Evolutionary conservation across 495 filamentous ascomycete species (phyloP).

Genomic region (Aspergillus cavernicola): DNA sequence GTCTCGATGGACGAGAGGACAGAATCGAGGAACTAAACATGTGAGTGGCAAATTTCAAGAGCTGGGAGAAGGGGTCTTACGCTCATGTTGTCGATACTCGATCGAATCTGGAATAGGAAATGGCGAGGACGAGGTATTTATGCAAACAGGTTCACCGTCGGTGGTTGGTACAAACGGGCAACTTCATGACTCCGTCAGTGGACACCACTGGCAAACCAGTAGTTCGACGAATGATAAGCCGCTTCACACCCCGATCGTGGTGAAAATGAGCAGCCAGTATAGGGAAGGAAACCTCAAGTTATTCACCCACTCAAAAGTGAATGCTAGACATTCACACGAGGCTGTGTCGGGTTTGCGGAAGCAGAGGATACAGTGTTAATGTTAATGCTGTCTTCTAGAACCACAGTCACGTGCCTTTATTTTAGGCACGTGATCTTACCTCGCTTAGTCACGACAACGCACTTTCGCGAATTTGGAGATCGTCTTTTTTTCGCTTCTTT

Average conservation of each 20-base stretch:
- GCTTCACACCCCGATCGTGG: constrained; percentile 7
- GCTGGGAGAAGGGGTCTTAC: constrained; percentile 29
- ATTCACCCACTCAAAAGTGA: not conserved
- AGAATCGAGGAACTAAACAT: constrained; percentile 53
- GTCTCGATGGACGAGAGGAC: constrained; percentile 53
- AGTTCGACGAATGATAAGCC: constrained; percentile 20
- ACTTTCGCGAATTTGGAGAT: constrained; percentile 36
- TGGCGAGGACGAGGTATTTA: constrained; percentile 13
- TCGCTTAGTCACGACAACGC: constrained; percentile 42
- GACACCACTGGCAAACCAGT: constrained; percentile 24
- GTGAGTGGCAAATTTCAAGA: constrained; percentile 20
- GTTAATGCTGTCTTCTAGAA: constrained; percentile 27
- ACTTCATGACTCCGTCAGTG: constrained; percentile 46
- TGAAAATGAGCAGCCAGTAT: not conserved
- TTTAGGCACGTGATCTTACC: constrained; percentile 20
- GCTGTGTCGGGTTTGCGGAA: not conserved
- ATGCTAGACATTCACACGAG: not conserved
- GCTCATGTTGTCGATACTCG: constrained; percentile 39
- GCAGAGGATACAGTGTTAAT: not conserved
- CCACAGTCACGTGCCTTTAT: constrained; percentile 29
- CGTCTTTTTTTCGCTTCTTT: constrained; percentile 15
- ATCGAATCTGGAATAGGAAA: not conserved
- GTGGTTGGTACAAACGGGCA: constrained; percentile 42
- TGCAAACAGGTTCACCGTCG: constrained; percentile 36
- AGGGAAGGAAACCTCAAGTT: constrained; percentile 8